phyloP scores from a whole-genome alignment of 192 early-diverging fungal genomes.

The Entophlyctis luteolus region DNA sequence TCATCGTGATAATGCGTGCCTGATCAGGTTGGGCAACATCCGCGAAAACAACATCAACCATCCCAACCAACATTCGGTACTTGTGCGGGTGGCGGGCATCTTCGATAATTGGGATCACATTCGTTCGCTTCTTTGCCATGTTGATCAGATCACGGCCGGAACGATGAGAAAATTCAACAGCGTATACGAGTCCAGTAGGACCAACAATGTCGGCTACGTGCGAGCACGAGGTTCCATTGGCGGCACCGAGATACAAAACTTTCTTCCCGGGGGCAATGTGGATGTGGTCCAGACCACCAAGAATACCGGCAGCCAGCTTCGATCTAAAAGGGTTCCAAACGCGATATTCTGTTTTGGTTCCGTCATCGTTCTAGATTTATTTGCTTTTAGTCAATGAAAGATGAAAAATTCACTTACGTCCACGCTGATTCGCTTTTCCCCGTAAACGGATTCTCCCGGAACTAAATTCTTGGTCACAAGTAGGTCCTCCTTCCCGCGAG shows the following conservation, averaged over 20 bases:
- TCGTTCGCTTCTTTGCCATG: constrained; percentile 99
- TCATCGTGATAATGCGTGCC: constrained; percentile 97
- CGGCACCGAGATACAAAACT: constrained; percentile 96
- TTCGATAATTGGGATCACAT: constrained; percentile 98
- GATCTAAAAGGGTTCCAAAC: constrained; percentile 99
- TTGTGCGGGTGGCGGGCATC: constrained; percentile 99
- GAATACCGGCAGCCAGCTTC: constrained; percentile 95
- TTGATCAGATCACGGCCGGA: constrained; percentile 98
- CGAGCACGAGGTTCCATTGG: constrained; percentile 89
- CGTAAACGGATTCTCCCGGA: constrained; percentile 93
- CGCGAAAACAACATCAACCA: constrained; percentile 99
- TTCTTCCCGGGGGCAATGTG: constrained; percentile 92
- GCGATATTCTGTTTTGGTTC: constrained; percentile 95
- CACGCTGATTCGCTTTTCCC: constrained; percentile 95
- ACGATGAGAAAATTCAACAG: constrained; percentile 98
- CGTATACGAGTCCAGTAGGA: constrained; percentile 91
- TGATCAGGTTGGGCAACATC: constrained; percentile 99
- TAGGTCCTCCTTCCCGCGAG: constrained; percentile 97
- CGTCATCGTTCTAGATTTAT: constrained; percentile 65
- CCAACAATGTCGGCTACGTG: constrained; percentile 98
- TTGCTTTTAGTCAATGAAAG: constrained; percentile 7
- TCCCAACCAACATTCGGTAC: constrained; percentile 97
- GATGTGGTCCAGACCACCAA: constrained; percentile 94
- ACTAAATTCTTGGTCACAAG: constrained; percentile 98
- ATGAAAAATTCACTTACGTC: constrained; percentile 62